These are phyloP conservation scores for Aspergillus fijiensis DNA, from an alignment of 2,329 filamentous ascomycete genomes.

Conservation along the genomic window DNA sequence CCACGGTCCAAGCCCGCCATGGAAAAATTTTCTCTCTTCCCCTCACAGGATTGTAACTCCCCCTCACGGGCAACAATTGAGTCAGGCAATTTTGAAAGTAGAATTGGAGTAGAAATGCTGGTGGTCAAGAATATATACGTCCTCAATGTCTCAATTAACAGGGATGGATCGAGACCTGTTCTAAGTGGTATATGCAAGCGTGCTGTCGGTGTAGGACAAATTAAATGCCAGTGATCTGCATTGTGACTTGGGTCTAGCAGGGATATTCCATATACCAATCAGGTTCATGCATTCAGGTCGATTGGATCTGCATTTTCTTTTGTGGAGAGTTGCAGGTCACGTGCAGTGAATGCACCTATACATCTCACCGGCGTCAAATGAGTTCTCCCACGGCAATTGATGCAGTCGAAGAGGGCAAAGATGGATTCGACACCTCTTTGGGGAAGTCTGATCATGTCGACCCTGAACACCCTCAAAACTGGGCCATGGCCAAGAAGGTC, in stretches of 20 bases:
- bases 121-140: not conserved
- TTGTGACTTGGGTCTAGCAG: too few species aligned
- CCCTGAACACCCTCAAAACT: not conserved
- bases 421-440: not conserved
- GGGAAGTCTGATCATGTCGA: not conserved
- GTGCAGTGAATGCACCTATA: not conserved
- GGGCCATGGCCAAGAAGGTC: not conserved
- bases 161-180: too few species aligned
- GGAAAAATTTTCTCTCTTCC: not conserved
- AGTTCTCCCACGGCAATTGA: not conserved
- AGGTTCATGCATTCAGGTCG: not conserved
- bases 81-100: not conserved
- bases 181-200: too few species aligned
- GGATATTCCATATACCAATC: not conserved
- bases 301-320: not conserved
- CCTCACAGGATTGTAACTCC: not conserved
- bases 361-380: not conserved
- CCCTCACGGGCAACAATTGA: not conserved
- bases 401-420: not conserved
- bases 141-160: not conserved
- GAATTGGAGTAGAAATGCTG: not conserved
- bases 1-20: not conserved
- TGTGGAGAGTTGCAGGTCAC: not conserved
- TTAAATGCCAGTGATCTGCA: not conserved
- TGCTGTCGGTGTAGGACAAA: too few species aligned